Evolutionary conservation across 129 eudicot genomes (phyloP).

Genomic region (Dittrichia graveolens): DNA sequence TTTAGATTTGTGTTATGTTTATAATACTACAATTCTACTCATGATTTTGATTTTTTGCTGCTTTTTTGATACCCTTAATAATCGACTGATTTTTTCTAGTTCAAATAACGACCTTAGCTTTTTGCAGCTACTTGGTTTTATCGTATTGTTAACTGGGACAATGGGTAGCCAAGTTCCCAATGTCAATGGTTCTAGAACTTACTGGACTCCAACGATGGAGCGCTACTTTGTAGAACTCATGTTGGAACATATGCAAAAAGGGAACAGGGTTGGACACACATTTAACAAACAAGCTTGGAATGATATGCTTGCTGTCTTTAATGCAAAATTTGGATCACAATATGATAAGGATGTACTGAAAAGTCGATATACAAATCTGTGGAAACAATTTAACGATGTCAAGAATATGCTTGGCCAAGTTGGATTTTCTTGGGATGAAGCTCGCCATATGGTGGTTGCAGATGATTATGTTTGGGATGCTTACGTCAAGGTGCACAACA

Average conservation of each 20-base stretch:
- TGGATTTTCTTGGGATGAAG: constrained; percentile 65
- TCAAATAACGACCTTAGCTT: background rate
- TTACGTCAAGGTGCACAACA: constrained; percentile 51
- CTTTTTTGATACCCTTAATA: background rate
- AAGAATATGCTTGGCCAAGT: constrained; percentile 50
- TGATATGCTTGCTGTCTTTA: constrained; percentile 58
- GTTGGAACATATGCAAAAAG: constrained; percentile 68
- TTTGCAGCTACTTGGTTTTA: constrained; percentile 30
- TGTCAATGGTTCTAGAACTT: constrained; percentile 49
- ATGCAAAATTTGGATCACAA: constrained; percentile 55
- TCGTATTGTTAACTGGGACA: constrained; percentile 19
- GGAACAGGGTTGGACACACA: constrained; percentile 62
- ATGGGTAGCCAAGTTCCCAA: constrained; percentile 51
- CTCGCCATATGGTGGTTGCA: constrained; percentile 52
- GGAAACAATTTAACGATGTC: constrained; percentile 58
- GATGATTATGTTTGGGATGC: constrained; percentile 60
- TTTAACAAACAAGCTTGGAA: constrained; percentile 70
- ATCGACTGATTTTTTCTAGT: background rate
- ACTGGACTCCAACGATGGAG: constrained; percentile 68
- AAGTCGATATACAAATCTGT: constrained; percentile 58
- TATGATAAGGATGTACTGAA: constrained; percentile 66
- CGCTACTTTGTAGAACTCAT: constrained; percentile 57
- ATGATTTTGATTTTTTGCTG: background rate
- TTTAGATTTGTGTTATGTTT: too few species aligned
- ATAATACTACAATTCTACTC: background rate